Percentiles rank a stretch among this genome's conserved stretches.
These are phyloP conservation scores for Rhododendron ovatum DNA, from an alignment of 148 eudicot species.

Conservation along the genomic window DNA sequence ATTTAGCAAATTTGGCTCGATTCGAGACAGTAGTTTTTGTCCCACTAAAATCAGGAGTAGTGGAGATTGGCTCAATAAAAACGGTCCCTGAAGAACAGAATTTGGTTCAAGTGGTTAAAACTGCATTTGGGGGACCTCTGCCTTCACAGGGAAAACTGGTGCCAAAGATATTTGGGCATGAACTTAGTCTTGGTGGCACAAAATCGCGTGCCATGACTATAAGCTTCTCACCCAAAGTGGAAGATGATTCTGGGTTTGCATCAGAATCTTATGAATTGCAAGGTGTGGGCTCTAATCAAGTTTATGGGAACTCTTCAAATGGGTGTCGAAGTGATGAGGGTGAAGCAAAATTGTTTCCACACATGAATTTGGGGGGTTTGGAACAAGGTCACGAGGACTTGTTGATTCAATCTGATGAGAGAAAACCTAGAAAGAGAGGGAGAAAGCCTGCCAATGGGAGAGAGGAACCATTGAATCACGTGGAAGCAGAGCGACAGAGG, in stretches of 20 bases:
- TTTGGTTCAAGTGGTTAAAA: constrained; percentile 51
- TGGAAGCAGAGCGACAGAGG: constrained; percentile 90
- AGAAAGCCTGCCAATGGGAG: constrained; percentile 89
- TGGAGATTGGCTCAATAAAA: constrained; percentile 77
- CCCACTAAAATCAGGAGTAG: constrained; percentile 74
- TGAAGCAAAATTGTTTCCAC: constrained; percentile 49
- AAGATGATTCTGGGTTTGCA: constrained; percentile 54
- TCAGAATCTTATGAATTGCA: constrained; percentile 46
- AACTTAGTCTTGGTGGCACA: constrained; percentile 57
- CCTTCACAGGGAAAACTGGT: constrained; percentile 38
- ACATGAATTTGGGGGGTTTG: constrained; percentile 33
- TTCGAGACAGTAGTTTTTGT: constrained; percentile 71
- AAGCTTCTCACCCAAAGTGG: constrained; percentile 74
- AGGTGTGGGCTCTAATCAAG: constrained; percentile 32
- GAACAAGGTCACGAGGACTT: constrained; percentile 49
- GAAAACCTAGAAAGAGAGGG: constrained; percentile 76
- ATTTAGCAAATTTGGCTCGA: constrained; percentile 52
- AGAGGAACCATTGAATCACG: constrained; percentile 88
- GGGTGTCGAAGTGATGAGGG: constrained; percentile 49
- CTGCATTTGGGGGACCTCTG: constrained; percentile 46
- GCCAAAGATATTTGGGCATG: constrained; percentile 75
- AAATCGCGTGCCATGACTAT: constrained; percentile 63
- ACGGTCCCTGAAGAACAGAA: constrained; percentile 62
- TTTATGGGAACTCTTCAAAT: constrained; percentile 68
- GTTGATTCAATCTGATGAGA: constrained; percentile 39